These are phyloP conservation scores for Rugonectria rugulosa DNA, from an alignment of 2,329 filamentous ascomycete species.

Conservation along the genomic window DNA sequence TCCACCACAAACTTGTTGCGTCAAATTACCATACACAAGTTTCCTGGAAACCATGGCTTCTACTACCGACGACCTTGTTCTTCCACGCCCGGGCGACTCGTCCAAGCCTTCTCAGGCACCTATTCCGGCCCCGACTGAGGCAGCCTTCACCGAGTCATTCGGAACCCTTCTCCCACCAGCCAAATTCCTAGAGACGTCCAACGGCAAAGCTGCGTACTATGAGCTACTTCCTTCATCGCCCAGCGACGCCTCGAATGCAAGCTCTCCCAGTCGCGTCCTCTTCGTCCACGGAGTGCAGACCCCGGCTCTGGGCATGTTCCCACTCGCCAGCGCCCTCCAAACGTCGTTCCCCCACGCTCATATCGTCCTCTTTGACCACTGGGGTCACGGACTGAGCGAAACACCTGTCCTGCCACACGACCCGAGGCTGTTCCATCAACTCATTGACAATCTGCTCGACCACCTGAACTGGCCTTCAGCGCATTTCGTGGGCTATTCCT, in stretches of 20 bases:
- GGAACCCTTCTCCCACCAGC: constrained; percentile 49
- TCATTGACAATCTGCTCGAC: constrained; percentile 50
- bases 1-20: no score
- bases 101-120: no score
- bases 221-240: constrained; percentile 34
- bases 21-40: no score
- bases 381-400: constrained; percentile 61
- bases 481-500: constrained; percentile 59
- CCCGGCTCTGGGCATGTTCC: constrained; percentile 55
- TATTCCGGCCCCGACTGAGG: constrained; percentile 47
- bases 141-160: constrained; percentile 46
- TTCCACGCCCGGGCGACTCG: no score
- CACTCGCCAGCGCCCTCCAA: constrained; percentile 48
- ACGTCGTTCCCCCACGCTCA: constrained; percentile 45
- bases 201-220: constrained; percentile 52
- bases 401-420: constrained; percentile 54
- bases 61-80: no score
- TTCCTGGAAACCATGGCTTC: no score
- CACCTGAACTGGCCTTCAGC: constrained; percentile 50
- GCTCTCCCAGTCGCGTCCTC: constrained; percentile 43
- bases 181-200: constrained; percentile 41
- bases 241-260: rapidly evolving
- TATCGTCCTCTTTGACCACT: constrained; percentile 56
- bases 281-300: constrained; percentile 61
- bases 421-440: constrained; percentile 49